Evolutionary conservation across 1,139 yeast genomes (phyloP).

Genomic region (Debaryomycetaceae sp.): DNA sequence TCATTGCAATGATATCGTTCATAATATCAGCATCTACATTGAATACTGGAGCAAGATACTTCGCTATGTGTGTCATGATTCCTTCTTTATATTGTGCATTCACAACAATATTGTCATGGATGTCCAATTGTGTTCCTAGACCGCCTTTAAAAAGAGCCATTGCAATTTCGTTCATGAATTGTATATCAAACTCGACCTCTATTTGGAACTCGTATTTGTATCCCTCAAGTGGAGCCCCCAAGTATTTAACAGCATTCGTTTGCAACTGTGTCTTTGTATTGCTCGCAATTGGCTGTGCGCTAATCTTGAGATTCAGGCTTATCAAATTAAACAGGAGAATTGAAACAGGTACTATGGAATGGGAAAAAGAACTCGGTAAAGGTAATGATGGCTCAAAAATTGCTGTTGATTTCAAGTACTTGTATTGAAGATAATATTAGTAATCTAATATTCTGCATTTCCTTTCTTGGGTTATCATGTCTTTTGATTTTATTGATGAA

Average conservation of each 20-base stretch:
- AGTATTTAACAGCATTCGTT: constrained; percentile 43
- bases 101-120: constrained; percentile 55
- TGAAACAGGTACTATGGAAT: constrained; percentile 45
- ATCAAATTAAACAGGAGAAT: constrained; percentile 40
- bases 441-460: too few species aligned
- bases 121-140: constrained; percentile 50
- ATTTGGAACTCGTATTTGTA: constrained; percentile 54
- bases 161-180: constrained; percentile 50
- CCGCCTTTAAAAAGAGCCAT: constrained; percentile 56
- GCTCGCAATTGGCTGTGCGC: constrained; percentile 38
- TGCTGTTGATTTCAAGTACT: constrained; percentile 43
- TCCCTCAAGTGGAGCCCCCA: constrained; percentile 40
- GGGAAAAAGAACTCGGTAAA: constrained; percentile 50
- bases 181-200: constrained; percentile 50
- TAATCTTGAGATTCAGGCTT: constrained; percentile 38
- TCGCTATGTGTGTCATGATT: constrained; percentile 61
- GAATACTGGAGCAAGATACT: constrained; percentile 57
- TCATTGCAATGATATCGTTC: constrained; percentile 45
- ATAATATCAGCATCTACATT: constrained; percentile 53
- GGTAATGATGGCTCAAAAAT: constrained; percentile 44
- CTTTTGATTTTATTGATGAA: too few species aligned
- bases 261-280: constrained; percentile 49
- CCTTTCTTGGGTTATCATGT: too few species aligned
- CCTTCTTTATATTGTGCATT: constrained; percentile 57
- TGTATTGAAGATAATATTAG: too few species aligned